These are phyloP conservation scores for Monilinia laxa DNA, from an alignment of 2,329 filamentous ascomycete species.

Conservation along the genomic window DNA sequence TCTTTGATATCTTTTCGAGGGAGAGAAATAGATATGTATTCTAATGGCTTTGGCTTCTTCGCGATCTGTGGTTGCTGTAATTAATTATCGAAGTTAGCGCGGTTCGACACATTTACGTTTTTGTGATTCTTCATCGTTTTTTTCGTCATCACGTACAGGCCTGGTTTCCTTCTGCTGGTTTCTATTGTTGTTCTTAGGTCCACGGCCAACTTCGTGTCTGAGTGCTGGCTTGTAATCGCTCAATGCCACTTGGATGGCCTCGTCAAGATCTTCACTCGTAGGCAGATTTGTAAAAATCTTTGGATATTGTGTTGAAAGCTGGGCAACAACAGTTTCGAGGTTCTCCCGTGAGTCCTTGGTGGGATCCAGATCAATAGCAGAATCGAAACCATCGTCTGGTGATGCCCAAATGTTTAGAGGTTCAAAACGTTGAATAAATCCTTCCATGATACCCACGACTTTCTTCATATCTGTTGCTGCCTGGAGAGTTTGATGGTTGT, in stretches of 20 bases:
- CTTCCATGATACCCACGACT: slow-evolving; percentile 89
- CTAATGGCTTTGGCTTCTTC: slow-evolving; percentile 54
- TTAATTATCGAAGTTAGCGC: slow-evolving; percentile 4
- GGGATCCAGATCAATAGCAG: slow-evolving; percentile 81
- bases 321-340: slow-evolving; percentile 72
- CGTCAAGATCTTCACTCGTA: slow-evolving; percentile 70
- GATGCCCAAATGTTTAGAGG: slow-evolving; percentile 61
- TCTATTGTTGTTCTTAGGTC: slow-evolving; percentile 45
- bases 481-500: slow-evolving; percentile 98
- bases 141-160: slow-evolving; percentile 4
- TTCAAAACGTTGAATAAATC: slow-evolving; percentile 85
- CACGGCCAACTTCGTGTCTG: slow-evolving; percentile 69
- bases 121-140: not conserved
- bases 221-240: slow-evolving; percentile 74
- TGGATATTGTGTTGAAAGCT: slow-evolving; percentile 75
- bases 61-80: slow-evolving; percentile 37
- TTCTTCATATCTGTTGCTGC: slow-evolving; percentile 72
- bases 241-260: slow-evolving; percentile 72
- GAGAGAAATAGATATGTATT: slow-evolving; percentile 64
- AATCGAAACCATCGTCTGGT: slow-evolving; percentile 83
- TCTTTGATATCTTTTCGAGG: slow-evolving; percentile 51
- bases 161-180: slow-evolving; percentile 35
- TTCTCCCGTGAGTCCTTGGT: slow-evolving; percentile 76
- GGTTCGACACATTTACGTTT: slow-evolving; percentile 1
- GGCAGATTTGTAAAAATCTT: slow-evolving; percentile 72